Conservation (phyloP, 1,139 yeast genomes). For the Geotrichum fermentans region DNA sequence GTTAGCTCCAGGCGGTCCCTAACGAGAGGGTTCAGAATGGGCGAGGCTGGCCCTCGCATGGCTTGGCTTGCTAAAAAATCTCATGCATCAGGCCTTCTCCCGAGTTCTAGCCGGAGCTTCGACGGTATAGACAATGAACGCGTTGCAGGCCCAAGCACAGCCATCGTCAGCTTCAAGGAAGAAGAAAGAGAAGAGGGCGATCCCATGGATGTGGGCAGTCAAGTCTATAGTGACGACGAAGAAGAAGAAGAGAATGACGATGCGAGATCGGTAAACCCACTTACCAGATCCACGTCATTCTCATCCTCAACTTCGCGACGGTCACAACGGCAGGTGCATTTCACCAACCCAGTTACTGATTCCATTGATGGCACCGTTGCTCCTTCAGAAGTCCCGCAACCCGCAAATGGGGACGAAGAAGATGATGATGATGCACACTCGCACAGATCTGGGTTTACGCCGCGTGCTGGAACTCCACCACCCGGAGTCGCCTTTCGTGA, state of each 20-base stretch:
- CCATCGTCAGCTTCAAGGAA: neutral
- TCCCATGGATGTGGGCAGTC: too few relatives aligned
- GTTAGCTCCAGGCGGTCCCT: neutral
- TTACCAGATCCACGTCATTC: slow-evolving; percentile 7
- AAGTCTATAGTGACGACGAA: too few relatives aligned
- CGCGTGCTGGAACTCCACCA: slow-evolving; percentile 4
- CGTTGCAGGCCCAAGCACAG: too few relatives aligned
- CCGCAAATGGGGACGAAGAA: neutral
- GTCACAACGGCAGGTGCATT: slow-evolving; percentile 15
- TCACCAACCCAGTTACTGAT: slow-evolving; percentile 8
- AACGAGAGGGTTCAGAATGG: neutral
- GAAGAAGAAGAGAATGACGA: neutral
- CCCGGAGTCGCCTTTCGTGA: slow-evolving; percentile 1
- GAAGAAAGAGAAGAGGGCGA: neutral
- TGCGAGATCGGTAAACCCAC: neutral
- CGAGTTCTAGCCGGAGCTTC: too few relatives aligned
- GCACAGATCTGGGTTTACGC: neutral
- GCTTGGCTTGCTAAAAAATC: slow-evolving; percentile 1
- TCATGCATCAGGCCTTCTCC: slow-evolving; percentile 5
- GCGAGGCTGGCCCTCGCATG: slow-evolving; percentile 10
- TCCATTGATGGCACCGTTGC: neutral
- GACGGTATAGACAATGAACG: too few relatives aligned
- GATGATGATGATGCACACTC: neutral
- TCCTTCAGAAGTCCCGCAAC: neutral
- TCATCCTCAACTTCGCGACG: slow-evolving; percentile 10